phyloP scores from a whole-genome alignment of 768 basidiomycete genomes.

The Mycena kentingensis region DNA sequence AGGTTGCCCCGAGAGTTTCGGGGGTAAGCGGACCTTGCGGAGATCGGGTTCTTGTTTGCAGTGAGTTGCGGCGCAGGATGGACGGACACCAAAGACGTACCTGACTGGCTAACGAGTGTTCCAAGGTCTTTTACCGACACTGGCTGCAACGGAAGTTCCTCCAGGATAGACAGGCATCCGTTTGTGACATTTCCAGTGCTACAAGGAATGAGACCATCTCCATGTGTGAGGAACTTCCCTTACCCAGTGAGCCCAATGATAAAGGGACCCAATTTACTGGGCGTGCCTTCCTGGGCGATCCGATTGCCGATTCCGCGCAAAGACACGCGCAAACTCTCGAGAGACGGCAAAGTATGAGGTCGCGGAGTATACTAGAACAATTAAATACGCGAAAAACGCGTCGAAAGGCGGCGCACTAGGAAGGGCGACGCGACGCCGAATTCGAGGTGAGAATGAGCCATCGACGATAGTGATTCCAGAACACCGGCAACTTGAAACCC shows the following conservation, averaged over 20 bases:
- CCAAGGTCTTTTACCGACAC: slow-evolving; percentile 61
- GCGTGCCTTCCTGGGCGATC: slow-evolving; percentile 60
- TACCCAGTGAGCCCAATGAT: slow-evolving; percentile 85
- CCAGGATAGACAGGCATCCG: slow-evolving; percentile 72
- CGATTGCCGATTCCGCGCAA: slow-evolving; percentile 58
- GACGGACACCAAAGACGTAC: slow-evolving; percentile 35
- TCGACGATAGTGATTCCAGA: slow-evolving; percentile 76
- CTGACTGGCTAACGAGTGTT: slow-evolving; percentile 51
- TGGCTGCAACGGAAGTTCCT: slow-evolving; percentile 66
- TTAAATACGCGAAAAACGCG: background rate
- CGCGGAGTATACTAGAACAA: slow-evolving; percentile 67
- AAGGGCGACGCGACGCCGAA: slow-evolving; percentile 82
- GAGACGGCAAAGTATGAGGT: slow-evolving; percentile 70
- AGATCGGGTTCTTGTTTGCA: slow-evolving; percentile 51
- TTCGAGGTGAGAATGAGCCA: slow-evolving; percentile 78
- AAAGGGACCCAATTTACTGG: slow-evolving; percentile 69
- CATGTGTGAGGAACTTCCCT: slow-evolving; percentile 17
- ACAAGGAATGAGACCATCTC: slow-evolving; percentile 3
- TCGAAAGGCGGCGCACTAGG: slow-evolving; percentile 51
- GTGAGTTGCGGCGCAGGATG: slow-evolving; percentile 1
- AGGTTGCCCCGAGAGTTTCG: background rate
- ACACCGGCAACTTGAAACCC: slow-evolving; percentile 69
- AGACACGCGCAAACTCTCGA: slow-evolving; percentile 52
- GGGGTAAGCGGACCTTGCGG: slow-evolving; percentile 50
- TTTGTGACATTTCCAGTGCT: slow-evolving; percentile 83